These are phyloP conservation scores for Kwoniella dendrophila DNA, from an alignment of 768 basidiomycete genomes.

Conservation along the genomic window DNA sequence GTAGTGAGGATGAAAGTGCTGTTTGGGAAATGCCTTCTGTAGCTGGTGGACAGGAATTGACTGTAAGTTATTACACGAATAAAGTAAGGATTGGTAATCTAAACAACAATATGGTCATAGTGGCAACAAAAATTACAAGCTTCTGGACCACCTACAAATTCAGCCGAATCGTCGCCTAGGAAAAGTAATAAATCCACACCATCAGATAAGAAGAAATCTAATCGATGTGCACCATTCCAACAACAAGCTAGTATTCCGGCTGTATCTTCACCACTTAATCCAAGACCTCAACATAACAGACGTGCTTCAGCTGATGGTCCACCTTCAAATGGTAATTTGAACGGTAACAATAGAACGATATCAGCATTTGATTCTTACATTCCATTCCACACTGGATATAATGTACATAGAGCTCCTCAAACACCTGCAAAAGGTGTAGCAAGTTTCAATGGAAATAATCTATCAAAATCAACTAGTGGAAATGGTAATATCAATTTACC, in stretches of 20 bases:
- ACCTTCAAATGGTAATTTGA: background rate
- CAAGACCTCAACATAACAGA: conserved; percentile 19
- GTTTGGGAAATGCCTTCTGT: conserved; percentile 46
- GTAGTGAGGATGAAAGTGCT: conserved; percentile 36
- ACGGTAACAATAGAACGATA: background rate
- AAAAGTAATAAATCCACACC: conserved; percentile 2
- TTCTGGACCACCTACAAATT: background rate
- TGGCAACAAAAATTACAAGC: conserved; percentile 44
- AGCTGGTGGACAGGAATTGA: conserved; percentile 32
- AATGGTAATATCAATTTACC: too few relatives aligned
- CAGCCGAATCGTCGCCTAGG: conserved; percentile 2
- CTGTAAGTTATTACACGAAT: conserved; percentile 32
- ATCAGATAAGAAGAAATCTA: conserved; percentile 13
- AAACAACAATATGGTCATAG: conserved; percentile 8
- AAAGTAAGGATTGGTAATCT: background rate
- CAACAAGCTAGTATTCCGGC: conserved; percentile 1
- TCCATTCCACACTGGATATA: conserved; percentile 40
- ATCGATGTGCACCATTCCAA: conserved; percentile 13
- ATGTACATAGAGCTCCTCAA: conserved; percentile 46
- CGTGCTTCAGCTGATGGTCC: conserved; percentile 20
- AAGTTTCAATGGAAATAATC: too few relatives aligned
- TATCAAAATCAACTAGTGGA: too few relatives aligned
- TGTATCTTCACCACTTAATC: conserved; percentile 32
- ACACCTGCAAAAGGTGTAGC: conserved; percentile 35
- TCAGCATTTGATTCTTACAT: conserved; percentile 28